Base-by-base conservation (phyloP, 495 filamentous ascomycete species). In the Thermochaetoides thermophila region DNA sequence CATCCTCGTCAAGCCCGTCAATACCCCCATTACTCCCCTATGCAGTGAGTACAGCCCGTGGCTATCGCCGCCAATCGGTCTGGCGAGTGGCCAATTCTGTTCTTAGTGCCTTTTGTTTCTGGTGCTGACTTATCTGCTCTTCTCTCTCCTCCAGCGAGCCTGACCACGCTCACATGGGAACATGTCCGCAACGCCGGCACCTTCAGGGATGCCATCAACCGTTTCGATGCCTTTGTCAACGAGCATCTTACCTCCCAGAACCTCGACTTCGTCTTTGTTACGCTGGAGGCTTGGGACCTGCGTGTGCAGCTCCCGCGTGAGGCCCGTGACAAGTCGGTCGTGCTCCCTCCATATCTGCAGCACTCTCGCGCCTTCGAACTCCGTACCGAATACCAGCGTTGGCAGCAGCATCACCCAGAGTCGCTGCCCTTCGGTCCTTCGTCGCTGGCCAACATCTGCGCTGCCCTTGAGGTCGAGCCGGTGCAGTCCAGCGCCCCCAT, bases 91-190 rank as follows among this genome's bases (percentile, higher is more conserved):
- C 35, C 39, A 29, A 43, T 38, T 39, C 33, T n/a, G 14, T 7
- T 36, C 24, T 7, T 17, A n/a, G 24, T 15, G 16, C 21, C 14
- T 13, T n/a, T n/a, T n/a, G n/a, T n/a, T n/a, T n/a, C n/a, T n/a
- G n/a, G n/a, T n/a, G n/a, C n/a, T n/a, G n/a, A n/a, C n/a, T n/a
- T n/a, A n/a, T n/a, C n/a, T n/a, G n/a, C n/a, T n/a, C n/a, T n/a
- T n/a, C n/a, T n/a, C n/a, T n/a, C n/a, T n/a, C n/a, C n/a, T n/a
- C n/a, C 49, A 93, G 86, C 89, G 56, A 95, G 86, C 60, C 69
- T 97, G 56, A 97, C 89, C 17, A 97, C 89, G 37, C 66, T 97
- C 44, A 95, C 89, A 24, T 96, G 91, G 91, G 89, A 97, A 58
- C 85, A 97, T 60, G 91, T 96, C 48, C 81, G 91, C 49, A 84